Percentiles rank a stretch among this genome's conserved stretches.
Evolutionary conservation across 2,329 filamentous ascomycete genomes (phyloP).

Genomic region (Xylaria arbuscula): DNA sequence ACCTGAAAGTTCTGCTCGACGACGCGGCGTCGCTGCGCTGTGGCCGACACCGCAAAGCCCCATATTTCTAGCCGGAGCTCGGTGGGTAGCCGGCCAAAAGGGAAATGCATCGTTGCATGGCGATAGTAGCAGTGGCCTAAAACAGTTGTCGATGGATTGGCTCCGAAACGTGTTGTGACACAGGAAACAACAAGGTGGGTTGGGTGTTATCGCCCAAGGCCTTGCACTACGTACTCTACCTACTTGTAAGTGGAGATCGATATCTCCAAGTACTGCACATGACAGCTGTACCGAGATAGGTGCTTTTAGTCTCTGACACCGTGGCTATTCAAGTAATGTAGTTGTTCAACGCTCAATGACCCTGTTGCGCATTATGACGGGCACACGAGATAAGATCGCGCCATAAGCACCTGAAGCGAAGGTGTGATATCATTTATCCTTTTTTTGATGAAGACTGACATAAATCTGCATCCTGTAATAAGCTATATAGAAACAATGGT

Average conservation of each 20-base stretch:
- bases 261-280: neutral
- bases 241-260: constrained; percentile 23
- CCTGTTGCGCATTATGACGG: neutral
- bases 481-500: constrained; percentile 29
- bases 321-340: constrained; percentile 3
- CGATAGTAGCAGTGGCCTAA: constrained; percentile 1
- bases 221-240: constrained; percentile 2
- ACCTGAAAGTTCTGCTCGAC: constrained; percentile 32
- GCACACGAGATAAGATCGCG: neutral
- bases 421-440: constrained; percentile 2
- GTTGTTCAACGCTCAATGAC: neutral
- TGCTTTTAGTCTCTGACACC: constrained; percentile 5
- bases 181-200: neutral
- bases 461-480: constrained; percentile 12
- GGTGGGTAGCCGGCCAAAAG: constrained; percentile 26
- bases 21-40: constrained; percentile 32
- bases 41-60: constrained; percentile 23
- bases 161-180: constrained; percentile 1
- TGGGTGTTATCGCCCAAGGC: constrained; percentile 10
- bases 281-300: neutral
- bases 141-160: constrained; percentile 6
- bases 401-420: neutral
- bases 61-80: constrained; percentile 38
- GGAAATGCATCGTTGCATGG: constrained; percentile 8
- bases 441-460: constrained; percentile 1